phyloP scores from a whole-genome alignment of 2,329 filamentous ascomycete genomes.

The Colletotrichum shisoi region DNA sequence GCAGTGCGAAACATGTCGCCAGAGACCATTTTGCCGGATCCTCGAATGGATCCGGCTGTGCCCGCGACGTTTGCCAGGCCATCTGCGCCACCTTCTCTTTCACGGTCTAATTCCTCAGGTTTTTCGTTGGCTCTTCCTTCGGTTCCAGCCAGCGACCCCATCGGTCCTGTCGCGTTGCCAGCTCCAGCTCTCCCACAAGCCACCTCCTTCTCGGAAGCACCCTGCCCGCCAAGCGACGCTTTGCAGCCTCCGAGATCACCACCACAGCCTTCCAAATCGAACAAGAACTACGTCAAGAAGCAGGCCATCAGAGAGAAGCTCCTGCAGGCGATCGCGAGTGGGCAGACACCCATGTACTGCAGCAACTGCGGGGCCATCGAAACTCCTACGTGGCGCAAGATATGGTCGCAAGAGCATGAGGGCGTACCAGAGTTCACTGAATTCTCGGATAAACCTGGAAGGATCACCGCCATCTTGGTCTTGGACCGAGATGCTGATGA shows the following conservation, averaged over 20 bases:
- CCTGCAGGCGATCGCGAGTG: slow-evolving; percentile 73
- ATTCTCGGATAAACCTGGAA: slow-evolving; percentile 75
- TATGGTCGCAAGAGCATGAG: slow-evolving; percentile 78
- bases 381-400: slow-evolving; percentile 94
- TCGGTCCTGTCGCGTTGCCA: slow-evolving; percentile 50
- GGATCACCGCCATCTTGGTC: slow-evolving; percentile 76
- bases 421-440: slow-evolving; percentile 75
- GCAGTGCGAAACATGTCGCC: slow-evolving; percentile 15
- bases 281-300: slow-evolving; percentile 73
- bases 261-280: slow-evolving; percentile 54
- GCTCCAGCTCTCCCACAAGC: slow-evolving; percentile 21
- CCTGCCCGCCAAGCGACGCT: slow-evolving; percentile 56
- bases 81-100: slow-evolving; percentile 21
- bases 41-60: background rate
- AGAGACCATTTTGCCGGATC: slow-evolving; percentile 16
- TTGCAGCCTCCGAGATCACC: slow-evolving; percentile 51
- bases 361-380: slow-evolving; percentile 94
- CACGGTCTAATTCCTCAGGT: slow-evolving; percentile 42
- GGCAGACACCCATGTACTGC: slow-evolving; percentile 87
- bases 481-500: slow-evolving; percentile 69
- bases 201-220: slow-evolving; percentile 49
- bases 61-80: slow-evolving; percentile 22
- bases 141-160: slow-evolving; percentile 46
- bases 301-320: slow-evolving; percentile 66
- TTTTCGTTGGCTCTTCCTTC: slow-evolving; percentile 46